Evolutionary conservation across 1,284 basidiomycete species (phyloP), one percentile per base, ranked within the genome.

Genomic region (Kalmanozyma brasiliensis): DNA sequence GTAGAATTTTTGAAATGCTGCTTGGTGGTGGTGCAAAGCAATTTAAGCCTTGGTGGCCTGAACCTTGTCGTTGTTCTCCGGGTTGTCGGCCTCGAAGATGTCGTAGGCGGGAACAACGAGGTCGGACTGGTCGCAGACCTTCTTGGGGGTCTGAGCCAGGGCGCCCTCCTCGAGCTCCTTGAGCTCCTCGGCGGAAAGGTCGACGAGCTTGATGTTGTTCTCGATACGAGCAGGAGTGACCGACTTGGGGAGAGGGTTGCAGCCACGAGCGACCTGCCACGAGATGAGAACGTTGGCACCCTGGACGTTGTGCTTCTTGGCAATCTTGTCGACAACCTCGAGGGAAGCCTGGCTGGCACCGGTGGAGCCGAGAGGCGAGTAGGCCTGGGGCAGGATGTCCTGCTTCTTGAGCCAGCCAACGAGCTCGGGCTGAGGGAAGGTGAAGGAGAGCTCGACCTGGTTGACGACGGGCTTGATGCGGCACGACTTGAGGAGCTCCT

Each of bases 391-490:
- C 16, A 69, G 52, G 52, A 74, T 70, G 57, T 76, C 70, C 37
- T 51, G 40, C 36, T 38, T 26, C 60, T 86, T 56, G 69, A 88
- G 90, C 83, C 88, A 85, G 55, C 92, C 83, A 30, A 94, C 86
- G 23, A 94, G 86, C 76, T 92, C 90, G 19, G 2, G 89, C 88
- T 83, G 94, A 90, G 36, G 92, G 89, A 66, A 70, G 43, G 65
- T 71, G 48, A 64, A 74, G 30, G 67, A 70, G 38, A 78, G 72
- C 58, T 78, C 76, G 52, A 78, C 75, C 61, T 78, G 76, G 71
- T 78, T 78, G 40, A 74, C 66, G 41, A 71, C 66, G 36, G 76
- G 76, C 46, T 74, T 71, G 63, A 75, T 75, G 36, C 64, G 52
- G 47, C 58, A 61, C 20, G 57, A 52, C 46, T 70, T 61, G 51